Percentiles rank a stretch among this genome's conserved stretches.
phyloP scores from a whole-genome alignment of 192 early-diverging fungal species.

The Backusella australiensis region DNA sequence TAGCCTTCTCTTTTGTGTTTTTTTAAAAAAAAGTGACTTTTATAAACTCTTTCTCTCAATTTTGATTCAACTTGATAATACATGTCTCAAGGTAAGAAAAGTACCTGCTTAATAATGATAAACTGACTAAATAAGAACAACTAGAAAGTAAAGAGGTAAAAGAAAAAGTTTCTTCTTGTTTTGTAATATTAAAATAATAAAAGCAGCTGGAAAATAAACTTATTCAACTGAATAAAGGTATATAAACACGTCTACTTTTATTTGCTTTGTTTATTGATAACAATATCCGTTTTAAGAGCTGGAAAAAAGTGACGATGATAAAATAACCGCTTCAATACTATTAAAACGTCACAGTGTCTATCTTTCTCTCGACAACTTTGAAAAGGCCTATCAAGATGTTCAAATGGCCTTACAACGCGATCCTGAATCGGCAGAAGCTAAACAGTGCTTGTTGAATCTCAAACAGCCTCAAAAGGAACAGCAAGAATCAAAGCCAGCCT shows the following conservation, averaged over 20 bases:
- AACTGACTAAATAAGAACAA: neutral
- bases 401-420: constrained; percentile 7
- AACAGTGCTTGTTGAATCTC: neutral
- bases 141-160: constrained; percentile 1
- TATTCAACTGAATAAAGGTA: constrained; percentile 3
- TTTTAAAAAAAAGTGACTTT: neutral
- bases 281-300: neutral
- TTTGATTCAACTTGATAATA: neutral
- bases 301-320: constrained; percentile 9
- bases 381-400: constrained; percentile 11
- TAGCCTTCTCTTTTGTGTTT: neutral
- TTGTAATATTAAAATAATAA: neutral
- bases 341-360: constrained; percentile 19
- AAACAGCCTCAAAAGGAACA: neutral
- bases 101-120: neutral
- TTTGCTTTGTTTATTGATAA: neutral
- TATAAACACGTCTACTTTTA: neutral
- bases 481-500: neutral
- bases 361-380: neutral
- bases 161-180: neutral
- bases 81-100: constrained; percentile 3
- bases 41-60: neutral
- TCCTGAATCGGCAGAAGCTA: constrained; percentile 10
- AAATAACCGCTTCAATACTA: constrained; percentile 12
- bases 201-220: constrained; percentile 9